Percentiles rank a stretch among this genome's conserved stretches.
Evolutionary conservation across 768 basidiomycete genomes (phyloP).

Genomic region (Naematelia encephala): DNA sequence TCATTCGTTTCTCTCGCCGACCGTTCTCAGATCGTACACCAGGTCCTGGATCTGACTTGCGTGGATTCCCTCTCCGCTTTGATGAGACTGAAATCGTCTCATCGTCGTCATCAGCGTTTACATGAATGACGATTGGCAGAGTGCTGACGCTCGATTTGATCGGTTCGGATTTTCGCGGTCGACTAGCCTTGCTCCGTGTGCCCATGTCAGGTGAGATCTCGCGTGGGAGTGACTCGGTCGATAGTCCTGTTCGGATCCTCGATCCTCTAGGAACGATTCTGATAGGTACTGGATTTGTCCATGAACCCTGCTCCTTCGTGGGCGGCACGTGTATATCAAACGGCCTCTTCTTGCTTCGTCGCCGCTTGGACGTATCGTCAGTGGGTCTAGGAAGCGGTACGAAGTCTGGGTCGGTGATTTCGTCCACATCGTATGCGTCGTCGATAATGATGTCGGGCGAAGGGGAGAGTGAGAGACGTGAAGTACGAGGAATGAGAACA

Average conservation of each 20-base stretch:
- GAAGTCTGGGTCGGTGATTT: constrained; percentile 30
- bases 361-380: background rate
- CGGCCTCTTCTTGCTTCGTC: background rate
- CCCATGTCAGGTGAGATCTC: background rate
- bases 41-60: background rate
- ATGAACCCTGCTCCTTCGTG: background rate
- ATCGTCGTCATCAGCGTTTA: background rate
- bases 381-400: constrained; percentile 9
- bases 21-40: background rate
- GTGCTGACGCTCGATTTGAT: background rate
- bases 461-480: background rate
- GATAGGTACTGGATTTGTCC: background rate
- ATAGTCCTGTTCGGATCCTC: background rate
- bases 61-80: background rate
- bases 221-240: background rate
- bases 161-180: background rate
- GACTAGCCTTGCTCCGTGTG: background rate
- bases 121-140: background rate
- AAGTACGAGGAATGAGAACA: background rate
- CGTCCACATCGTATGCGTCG: constrained; percentile 26
- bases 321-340: background rate
- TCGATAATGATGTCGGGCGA: constrained; percentile 29
- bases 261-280: background rate
- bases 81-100: background rate
- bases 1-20: background rate